Conservation (phyloP, 1,139 yeast genomes). For the Lodderomyces parapsilosis region DNA sequence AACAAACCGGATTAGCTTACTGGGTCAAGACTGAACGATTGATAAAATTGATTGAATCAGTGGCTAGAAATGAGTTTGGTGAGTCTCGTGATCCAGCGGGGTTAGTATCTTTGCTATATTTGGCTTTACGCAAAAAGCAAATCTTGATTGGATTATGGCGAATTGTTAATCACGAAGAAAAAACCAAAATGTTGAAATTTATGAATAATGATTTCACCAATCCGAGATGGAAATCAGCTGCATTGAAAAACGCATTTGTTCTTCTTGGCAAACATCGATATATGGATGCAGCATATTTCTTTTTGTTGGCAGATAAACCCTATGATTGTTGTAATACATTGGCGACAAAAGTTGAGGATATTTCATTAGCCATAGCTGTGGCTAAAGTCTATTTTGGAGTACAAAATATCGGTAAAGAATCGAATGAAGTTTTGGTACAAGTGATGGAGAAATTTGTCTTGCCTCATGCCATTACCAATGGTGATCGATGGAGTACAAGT, state of each 20-base stretch:
- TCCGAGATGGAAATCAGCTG: conserved; percentile 82
- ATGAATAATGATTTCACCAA: conserved; percentile 72
- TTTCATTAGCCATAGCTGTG: conserved; percentile 74
- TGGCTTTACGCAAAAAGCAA: conserved; percentile 77
- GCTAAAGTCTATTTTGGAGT: conserved; percentile 61
- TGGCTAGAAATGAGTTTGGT: conserved; percentile 69
- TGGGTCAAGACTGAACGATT: conserved; percentile 65
- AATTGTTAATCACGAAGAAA: conserved; percentile 75
- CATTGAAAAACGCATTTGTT: conserved; percentile 89
- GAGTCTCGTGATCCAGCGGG: conserved; percentile 70
- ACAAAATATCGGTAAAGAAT: conserved; percentile 11
- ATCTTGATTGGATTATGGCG: conserved; percentile 82
- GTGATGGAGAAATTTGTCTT: conserved; percentile 55
- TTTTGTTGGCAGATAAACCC: conserved; percentile 74
- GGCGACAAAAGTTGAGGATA: conserved; percentile 62
- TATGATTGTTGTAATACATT: conserved; percentile 77
- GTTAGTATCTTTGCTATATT: conserved; percentile 67
- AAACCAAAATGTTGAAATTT: conserved; percentile 74
- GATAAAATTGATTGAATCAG: conserved; percentile 54
- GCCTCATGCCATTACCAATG: conserved; percentile 56
- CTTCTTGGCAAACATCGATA: conserved; percentile 84
- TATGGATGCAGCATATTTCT: conserved; percentile 86
- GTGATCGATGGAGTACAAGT: conserved; percentile 81
- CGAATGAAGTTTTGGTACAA: conserved; percentile 35
- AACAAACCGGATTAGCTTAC: conserved; percentile 63